These are phyloP conservation scores for Epichloe uncinata DNA, from an alignment of 2,329 filamentous ascomycete genomes.

Conservation along the genomic window DNA sequence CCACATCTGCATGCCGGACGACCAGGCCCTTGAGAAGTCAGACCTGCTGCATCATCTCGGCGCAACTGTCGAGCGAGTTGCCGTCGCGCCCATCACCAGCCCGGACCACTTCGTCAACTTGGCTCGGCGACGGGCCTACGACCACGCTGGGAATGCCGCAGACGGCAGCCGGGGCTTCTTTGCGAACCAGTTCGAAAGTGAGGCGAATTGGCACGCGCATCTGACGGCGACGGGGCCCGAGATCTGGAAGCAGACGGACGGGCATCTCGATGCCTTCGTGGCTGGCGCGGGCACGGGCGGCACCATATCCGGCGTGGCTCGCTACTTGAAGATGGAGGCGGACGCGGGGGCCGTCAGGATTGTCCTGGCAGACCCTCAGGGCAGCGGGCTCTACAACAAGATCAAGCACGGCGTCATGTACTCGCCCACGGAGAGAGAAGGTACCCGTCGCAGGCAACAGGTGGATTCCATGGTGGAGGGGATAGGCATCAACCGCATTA, in stretches of 20 bases:
- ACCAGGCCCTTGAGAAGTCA: slow-evolving; percentile 80
- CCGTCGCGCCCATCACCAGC: slow-evolving; percentile 86
- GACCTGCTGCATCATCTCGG: slow-evolving; percentile 80
- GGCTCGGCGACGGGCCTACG: slow-evolving; percentile 59
- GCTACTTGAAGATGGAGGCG: slow-evolving; percentile 61
- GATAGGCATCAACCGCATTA: slow-evolving; percentile 90
- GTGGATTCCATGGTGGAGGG: slow-evolving; percentile 95
- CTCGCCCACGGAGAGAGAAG: slow-evolving; percentile 74
- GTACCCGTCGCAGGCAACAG: slow-evolving; percentile 76
- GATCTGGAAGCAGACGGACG: slow-evolving; percentile 66
- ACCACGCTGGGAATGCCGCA: slow-evolving; percentile 48
- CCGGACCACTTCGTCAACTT: slow-evolving; percentile 90
- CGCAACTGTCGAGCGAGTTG: slow-evolving; percentile 81
- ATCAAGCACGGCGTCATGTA: slow-evolving; percentile 95
- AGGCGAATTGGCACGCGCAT: slow-evolving; percentile 81
- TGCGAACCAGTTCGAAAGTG: slow-evolving; percentile 89
- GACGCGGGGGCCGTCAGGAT: slow-evolving; percentile 49
- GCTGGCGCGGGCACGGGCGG: slow-evolving; percentile 90
- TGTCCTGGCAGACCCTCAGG: slow-evolving; percentile 85
- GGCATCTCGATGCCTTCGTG: slow-evolving; percentile 72
- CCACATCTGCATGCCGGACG: slow-evolving; percentile 95
- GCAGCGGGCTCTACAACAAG: slow-evolving; percentile 85
- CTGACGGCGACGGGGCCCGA: slow-evolving; percentile 75
- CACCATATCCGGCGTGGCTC: slow-evolving; percentile 76
- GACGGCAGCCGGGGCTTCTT: slow-evolving; percentile 73